Conservation (phyloP, 257 asterid genomes). For the Linaria vulgaris region DNA sequence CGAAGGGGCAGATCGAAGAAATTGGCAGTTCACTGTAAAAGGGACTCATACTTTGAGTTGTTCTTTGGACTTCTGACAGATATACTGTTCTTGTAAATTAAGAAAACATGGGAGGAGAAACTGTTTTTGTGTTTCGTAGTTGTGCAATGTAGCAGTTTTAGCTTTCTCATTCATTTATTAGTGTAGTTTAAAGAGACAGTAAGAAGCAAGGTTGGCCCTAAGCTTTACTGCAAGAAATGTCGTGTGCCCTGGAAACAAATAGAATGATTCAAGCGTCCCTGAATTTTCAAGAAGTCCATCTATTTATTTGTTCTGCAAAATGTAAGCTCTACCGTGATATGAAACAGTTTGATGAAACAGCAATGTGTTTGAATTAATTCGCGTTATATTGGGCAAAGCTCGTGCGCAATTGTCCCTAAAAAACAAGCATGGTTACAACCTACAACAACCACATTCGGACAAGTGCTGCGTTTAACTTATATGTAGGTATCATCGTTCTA, state of each 20-base stretch:
- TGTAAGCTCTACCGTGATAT: constrained; percentile 24
- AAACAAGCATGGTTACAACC: not conserved
- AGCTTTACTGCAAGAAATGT: constrained; percentile 19
- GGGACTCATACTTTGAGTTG: constrained; percentile 28
- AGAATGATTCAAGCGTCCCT: too few species aligned
- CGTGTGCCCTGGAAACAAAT: constrained; percentile 6
- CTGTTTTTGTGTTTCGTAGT: not conserved
- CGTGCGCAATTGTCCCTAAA: too few species aligned
- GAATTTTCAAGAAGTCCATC: too few species aligned
- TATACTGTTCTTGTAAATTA: constrained; percentile 39
- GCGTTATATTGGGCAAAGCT: not conserved
- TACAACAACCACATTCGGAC: not conserved
- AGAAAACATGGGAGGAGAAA: constrained; percentile 30
- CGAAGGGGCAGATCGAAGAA: constrained; percentile 31
- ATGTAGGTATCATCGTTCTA: not conserved
- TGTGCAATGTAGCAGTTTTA: too few species aligned
- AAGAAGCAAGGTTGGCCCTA: constrained; percentile 18
- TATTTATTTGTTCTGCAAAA: constrained; percentile 11
- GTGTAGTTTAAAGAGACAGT: constrained; percentile 16
- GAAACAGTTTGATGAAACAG: constrained; percentile 25
- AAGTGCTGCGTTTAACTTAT: not conserved
- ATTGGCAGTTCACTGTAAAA: constrained; percentile 21
- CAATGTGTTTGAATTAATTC: too few species aligned
- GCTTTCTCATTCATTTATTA: constrained; percentile 12
- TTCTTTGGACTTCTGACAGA: constrained; percentile 27